These are phyloP conservation scores for Cordyceps farinosa DNA, from an alignment of 2,329 filamentous ascomycete species.

Conservation along the genomic window DNA sequence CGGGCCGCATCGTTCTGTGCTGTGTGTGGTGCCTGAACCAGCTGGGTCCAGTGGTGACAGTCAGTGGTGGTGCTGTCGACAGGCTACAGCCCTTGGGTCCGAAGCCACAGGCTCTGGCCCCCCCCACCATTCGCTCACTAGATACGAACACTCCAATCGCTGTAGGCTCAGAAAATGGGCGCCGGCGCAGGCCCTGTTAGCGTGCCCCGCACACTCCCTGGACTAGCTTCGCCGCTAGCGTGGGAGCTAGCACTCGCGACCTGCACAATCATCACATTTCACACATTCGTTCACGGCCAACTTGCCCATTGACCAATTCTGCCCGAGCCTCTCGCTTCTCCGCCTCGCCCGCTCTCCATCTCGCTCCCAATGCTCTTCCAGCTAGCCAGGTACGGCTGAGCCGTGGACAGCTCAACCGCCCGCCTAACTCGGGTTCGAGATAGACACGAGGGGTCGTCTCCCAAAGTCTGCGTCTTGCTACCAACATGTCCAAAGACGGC, in stretches of 20 bases:
- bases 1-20: not conserved
- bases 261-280: not conserved
- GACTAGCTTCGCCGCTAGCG: not conserved
- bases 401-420: not conserved
- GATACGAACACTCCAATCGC: not conserved
- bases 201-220: not conserved
- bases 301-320: not conserved
- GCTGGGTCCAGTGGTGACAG: no score
- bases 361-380: not conserved
- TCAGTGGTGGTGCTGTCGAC: no score
- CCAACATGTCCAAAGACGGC: not conserved
- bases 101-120: no score
- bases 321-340: conserved; percentile 17
- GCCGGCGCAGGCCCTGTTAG: not conserved
- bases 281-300: not conserved
- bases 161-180: not conserved
- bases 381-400: not conserved
- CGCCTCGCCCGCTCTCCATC: not conserved
- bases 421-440: not conserved
- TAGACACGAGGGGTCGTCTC: not conserved
- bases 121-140: not conserved
- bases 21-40: no score
- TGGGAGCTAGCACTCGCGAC: no score
- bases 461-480: not conserved
- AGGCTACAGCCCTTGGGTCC: no score